Evolutionary conservation across 1,284 basidiomycete species (phyloP).

Genomic region (Lentinus polychrous): DNA sequence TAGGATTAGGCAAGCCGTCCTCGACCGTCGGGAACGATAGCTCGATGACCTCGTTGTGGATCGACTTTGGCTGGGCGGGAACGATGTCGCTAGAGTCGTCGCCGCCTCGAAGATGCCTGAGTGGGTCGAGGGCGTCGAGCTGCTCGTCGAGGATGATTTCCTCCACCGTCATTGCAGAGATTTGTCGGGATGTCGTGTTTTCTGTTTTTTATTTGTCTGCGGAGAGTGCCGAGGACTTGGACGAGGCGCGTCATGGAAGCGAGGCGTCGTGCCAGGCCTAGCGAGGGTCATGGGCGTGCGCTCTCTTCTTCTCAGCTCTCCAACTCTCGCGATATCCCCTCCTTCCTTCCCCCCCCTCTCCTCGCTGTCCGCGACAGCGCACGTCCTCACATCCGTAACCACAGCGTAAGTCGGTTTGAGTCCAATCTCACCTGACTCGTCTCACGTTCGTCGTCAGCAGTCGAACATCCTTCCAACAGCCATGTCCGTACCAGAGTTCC

Average conservation of each 20-base stretch:
- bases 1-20: slow-evolving; percentile 14
- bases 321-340: slow-evolving; percentile 2
- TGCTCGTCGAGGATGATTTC: slow-evolving; percentile 41
- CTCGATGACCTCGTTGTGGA: slow-evolving; percentile 39
- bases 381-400: background rate
- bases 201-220: too few relatives aligned
- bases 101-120: slow-evolving; percentile 50
- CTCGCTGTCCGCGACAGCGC: background rate
- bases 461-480: background rate
- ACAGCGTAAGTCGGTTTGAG: background rate
- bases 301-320: background rate
- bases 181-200: too few relatives aligned
- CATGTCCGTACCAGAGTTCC: slow-evolving; percentile 13
- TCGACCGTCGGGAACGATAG: slow-evolving; percentile 35
- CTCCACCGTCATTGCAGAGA: background rate
- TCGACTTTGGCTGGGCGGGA: slow-evolving; percentile 51
- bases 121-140: slow-evolving; percentile 52
- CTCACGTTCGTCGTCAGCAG: background rate
- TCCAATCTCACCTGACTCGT: background rate
- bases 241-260: background rate
- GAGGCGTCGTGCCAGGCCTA: background rate
- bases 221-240: background rate
- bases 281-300: background rate
- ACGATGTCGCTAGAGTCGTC: slow-evolving; percentile 34
- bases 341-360: background rate